These are phyloP conservation scores for Trichoderma citrinoviride DNA, from an alignment of 2,329 filamentous ascomycete genomes.

Conservation along the genomic window DNA sequence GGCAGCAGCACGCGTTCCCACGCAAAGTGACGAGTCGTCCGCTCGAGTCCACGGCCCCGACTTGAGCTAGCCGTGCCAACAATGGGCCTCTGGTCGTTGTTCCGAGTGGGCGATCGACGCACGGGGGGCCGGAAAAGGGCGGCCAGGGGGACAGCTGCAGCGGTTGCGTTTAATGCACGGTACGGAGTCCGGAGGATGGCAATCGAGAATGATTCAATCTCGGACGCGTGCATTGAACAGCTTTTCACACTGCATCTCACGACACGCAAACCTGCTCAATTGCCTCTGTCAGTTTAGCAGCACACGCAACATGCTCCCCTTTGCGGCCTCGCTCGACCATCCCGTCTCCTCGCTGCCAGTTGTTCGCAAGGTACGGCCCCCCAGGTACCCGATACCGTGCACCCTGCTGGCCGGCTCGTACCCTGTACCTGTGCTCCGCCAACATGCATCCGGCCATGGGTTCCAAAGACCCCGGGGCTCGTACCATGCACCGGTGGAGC, in stretches of 20 bases:
- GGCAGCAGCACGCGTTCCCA: slow-evolving; percentile 16
- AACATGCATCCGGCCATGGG: not conserved
- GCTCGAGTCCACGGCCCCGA: slow-evolving; percentile 1
- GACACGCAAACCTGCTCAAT: too few relatives aligned
- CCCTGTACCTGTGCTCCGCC: not conserved
- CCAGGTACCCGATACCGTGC: not conserved
- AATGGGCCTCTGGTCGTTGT: slow-evolving; percentile 7
- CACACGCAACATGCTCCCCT: too few relatives aligned
- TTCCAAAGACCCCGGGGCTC: not conserved
- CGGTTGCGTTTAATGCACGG: too few relatives aligned
- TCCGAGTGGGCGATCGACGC: slow-evolving; percentile 17
- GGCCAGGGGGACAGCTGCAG: not conserved
- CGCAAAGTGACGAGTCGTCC: slow-evolving; percentile 14
- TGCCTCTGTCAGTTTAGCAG: too few relatives aligned
- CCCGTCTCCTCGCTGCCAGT: not conserved
- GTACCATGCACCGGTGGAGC: slow-evolving; percentile 4
- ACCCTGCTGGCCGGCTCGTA: slow-evolving; percentile 9
- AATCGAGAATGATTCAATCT: too few relatives aligned
- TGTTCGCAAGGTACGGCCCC: not conserved
- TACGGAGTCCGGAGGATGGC: not conserved
- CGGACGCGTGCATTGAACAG: too few relatives aligned
- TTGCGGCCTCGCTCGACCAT: not conserved
- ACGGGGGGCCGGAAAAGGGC: not conserved
- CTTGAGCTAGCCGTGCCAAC: not conserved
- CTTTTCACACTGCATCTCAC: too few relatives aligned